phyloP scores from a whole-genome alignment of 2,329 filamentous ascomycete species.

The Scedosporium minutisporum region DNA sequence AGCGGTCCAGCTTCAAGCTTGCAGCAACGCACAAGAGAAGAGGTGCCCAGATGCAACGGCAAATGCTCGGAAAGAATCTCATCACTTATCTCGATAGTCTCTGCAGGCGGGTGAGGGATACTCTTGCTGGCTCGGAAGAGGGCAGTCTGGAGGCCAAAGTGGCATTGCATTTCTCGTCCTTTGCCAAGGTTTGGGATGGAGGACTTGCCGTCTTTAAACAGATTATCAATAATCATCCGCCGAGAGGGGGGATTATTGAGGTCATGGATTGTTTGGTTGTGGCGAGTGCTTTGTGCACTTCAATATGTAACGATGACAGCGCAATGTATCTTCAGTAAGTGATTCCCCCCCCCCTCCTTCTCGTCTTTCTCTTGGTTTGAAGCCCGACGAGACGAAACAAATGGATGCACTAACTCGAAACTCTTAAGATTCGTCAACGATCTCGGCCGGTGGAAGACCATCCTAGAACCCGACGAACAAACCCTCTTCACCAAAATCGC shows the following conservation, averaged over 20 bases:
- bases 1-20: not conserved
- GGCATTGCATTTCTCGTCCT: constrained; percentile 2
- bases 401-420: too few species aligned
- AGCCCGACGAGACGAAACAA: too few species aligned
- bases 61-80: constrained; percentile 7
- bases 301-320: constrained; percentile 6
- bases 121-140: not conserved
- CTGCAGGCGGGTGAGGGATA: constrained; percentile 7
- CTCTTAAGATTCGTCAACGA: constrained; percentile 15
- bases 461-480: constrained; percentile 11
- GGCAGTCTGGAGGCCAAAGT: not conserved
- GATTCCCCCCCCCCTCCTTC: not conserved
- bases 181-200: constrained; percentile 8
- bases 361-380: constrained; percentile 6
- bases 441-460: constrained; percentile 16
- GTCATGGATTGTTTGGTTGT: constrained; percentile 11
- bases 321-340: constrained; percentile 10
- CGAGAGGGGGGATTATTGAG: constrained; percentile 5
- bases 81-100: constrained; percentile 8
- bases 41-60: constrained; percentile 4
- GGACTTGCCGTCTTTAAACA: constrained; percentile 10
- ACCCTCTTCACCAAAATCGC: constrained; percentile 16
- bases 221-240: constrained; percentile 11
- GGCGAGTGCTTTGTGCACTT: constrained; percentile 9
- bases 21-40: not conserved